Evolutionary conservation across 805 yeast species (phyloP).

Genomic region (Kodamaea lidongshanica): DNA sequence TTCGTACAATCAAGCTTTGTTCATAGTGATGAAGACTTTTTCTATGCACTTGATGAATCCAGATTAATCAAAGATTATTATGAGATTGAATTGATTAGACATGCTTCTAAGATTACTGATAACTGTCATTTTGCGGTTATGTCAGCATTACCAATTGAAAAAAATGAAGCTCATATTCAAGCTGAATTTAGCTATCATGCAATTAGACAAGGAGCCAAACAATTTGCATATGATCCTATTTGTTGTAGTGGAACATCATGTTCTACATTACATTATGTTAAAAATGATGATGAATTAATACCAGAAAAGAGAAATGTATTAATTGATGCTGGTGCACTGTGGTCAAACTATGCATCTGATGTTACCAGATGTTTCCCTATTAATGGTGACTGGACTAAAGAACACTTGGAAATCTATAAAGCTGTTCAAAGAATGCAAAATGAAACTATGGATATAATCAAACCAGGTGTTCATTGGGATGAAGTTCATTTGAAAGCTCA

Average conservation of each 20-base stretch:
- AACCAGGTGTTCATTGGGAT: conserved; percentile 85
- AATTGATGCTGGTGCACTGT: conserved; percentile 96
- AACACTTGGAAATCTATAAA: conserved; percentile 76
- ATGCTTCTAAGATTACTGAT: conserved; percentile 81
- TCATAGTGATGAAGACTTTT: conserved; percentile 42
- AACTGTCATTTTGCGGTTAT: conserved; percentile 86
- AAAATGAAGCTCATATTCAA: conserved; percentile 84
- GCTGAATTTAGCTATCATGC: conserved; percentile 95
- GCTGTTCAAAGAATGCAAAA: conserved; percentile 79
- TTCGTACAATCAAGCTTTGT: conserved; percentile 31
- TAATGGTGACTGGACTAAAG: conserved; percentile 81
- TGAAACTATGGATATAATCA: conserved; percentile 61
- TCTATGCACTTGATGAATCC: conserved; percentile 78
- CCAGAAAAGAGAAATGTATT: conserved; percentile 60
- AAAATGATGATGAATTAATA: conserved; percentile 52
- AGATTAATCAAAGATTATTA: conserved; percentile 77
- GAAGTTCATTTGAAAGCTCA: conserved; percentile 78
- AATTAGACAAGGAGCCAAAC: conserved; percentile 86
- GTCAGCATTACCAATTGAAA: conserved; percentile 86
- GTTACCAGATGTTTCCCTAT: conserved; percentile 95
- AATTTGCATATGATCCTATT: conserved; percentile 88
- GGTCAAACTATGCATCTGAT: conserved; percentile 88
- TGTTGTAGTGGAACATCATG: conserved; percentile 92
- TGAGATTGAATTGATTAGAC: conserved; percentile 69
- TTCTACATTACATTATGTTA: conserved; percentile 84